phyloP scores from a whole-genome alignment of 1,139 yeast species.

The Debaryomycetaceae sp. region DNA sequence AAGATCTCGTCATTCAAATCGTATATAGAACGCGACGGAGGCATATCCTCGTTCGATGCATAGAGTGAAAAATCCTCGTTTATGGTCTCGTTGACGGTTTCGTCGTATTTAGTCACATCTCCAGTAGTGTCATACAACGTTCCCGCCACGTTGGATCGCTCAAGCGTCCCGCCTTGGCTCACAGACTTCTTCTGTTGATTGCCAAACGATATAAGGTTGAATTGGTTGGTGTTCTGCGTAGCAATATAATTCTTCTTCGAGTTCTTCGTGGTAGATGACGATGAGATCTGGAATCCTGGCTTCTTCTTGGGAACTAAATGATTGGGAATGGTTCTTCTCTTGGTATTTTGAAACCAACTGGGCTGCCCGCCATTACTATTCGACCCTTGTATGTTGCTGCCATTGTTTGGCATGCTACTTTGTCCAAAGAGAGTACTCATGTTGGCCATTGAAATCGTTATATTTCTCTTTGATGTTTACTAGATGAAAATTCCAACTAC shows the following conservation, averaged over 20 bases:
- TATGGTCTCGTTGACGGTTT: slow-evolving; percentile 26
- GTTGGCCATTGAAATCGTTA: neutral
- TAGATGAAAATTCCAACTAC: neutral
- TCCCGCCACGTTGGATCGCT: slow-evolving; percentile 14
- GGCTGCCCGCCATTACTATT: slow-evolving; percentile 21
- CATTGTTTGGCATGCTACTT: slow-evolving; percentile 3
- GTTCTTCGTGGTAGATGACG: slow-evolving; percentile 18
- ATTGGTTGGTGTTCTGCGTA: slow-evolving; percentile 21
- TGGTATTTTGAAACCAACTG: slow-evolving; percentile 53
- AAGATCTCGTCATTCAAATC: slow-evolving; percentile 49
- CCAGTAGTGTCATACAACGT: slow-evolving; percentile 19
- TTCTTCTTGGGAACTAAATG: slow-evolving; percentile 45
- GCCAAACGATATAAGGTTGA: slow-evolving; percentile 41
- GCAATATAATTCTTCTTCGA: slow-evolving; percentile 12
- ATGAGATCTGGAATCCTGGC: slow-evolving; percentile 38
- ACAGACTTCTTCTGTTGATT: slow-evolving; percentile 23
- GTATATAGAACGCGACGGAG: slow-evolving; percentile 60
- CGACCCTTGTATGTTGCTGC: slow-evolving; percentile 3
- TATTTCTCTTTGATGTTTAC: slow-evolving; percentile 1
- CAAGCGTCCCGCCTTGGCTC: slow-evolving; percentile 15
- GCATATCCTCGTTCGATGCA: slow-evolving; percentile 40
- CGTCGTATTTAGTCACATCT: slow-evolving; percentile 28
- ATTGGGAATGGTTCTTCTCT: slow-evolving; percentile 58
- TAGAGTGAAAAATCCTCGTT: slow-evolving; percentile 27
- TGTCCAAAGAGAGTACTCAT: slow-evolving; percentile 9